Conservation (phyloP, 768 basidiomycete genomes). For the Cyclocybe aegerita region DNA sequence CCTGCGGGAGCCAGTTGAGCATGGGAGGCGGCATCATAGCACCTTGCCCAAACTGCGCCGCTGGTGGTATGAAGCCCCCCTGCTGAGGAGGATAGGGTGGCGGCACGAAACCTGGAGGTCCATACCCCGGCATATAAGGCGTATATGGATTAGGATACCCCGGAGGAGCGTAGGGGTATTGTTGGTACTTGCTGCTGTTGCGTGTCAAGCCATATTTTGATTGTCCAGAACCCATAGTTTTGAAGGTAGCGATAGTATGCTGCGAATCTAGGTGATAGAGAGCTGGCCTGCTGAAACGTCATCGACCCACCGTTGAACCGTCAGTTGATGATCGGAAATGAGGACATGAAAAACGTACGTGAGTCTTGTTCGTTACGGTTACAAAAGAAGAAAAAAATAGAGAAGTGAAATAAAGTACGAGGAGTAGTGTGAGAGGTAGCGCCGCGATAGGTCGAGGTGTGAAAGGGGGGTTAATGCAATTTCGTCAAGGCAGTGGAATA, state of each 20-base stretch:
- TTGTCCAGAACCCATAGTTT: constrained; percentile 16
- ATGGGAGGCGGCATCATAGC: constrained; percentile 22
- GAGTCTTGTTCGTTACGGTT: too few relatives aligned
- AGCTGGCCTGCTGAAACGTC: too few relatives aligned
- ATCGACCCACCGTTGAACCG: background rate
- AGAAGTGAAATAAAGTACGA: background rate
- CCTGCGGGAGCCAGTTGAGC: constrained; percentile 22
- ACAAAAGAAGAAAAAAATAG: background rate
- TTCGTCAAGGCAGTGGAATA: too few relatives aligned
- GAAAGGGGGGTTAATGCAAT: too few relatives aligned
- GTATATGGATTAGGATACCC: constrained; percentile 14
- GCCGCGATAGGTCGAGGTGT: background rate
- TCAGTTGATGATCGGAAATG: background rate
- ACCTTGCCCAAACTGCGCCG: constrained; percentile 16
- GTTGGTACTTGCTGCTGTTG: constrained; percentile 10
- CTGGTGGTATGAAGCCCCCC: constrained; percentile 22
- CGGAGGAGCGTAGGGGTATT: constrained; percentile 17
- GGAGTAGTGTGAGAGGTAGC: background rate
- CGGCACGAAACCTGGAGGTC: constrained; percentile 6
- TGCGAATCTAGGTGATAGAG: too few relatives aligned
- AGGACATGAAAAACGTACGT: background rate
- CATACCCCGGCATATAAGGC: constrained; percentile 8
- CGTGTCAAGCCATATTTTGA: constrained; percentile 9
- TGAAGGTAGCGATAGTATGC: background rate
- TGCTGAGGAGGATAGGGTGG: constrained; percentile 12